Evolutionary conservation across 495 filamentous ascomycete genomes (phyloP), one percentile per base, ranked within the genome.

Genomic region (Evernia prunastri): DNA sequence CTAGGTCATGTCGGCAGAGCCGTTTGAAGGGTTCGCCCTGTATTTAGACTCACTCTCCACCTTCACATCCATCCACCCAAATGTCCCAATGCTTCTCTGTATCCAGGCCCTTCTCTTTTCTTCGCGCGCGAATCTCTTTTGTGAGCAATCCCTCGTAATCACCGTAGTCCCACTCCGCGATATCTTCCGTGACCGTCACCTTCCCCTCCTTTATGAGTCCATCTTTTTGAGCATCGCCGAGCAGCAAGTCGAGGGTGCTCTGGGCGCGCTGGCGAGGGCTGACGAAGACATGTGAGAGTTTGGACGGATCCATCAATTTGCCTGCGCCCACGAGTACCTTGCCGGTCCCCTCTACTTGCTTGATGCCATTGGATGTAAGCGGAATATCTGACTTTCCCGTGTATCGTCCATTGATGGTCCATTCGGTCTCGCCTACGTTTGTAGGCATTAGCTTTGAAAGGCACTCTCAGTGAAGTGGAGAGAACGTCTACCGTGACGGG

Each of bases 91-190:
- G 68, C 10, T 74, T 70, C 59, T 84, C 77, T 17, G 42, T 56
- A 67, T 87, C 84, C 36, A 90, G 73, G 4, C 85, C 81, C 66
- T 87, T 72, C 67, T 81, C 73, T 71, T 78, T 82, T 29, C 90
- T 78, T 61, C 81, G 65, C 37, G 80, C 75, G 20, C 83, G 71
- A 67, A 96, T 96, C 69, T 88, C 74, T 8, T 80, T 72, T 10
- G 79, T 84, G 31, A 86, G 84, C 66, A 92, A 77, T 10, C 92
- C 92, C 71, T 96, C 92, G 69, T 96, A 96, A 67, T 84, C 78
- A 25, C 92, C 92, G 68, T 96, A 96, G 66, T 88, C 87, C 91
- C 91, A 96, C 70, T 96, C 91, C 2, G 86, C 79, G 36, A 96
- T 80, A 35, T 86, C 78, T 54, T 89, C 83, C 0, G 86, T 89